Conservation (phyloP, 1,284 basidiomycete genomes). For the Meira nashicola region DNA sequence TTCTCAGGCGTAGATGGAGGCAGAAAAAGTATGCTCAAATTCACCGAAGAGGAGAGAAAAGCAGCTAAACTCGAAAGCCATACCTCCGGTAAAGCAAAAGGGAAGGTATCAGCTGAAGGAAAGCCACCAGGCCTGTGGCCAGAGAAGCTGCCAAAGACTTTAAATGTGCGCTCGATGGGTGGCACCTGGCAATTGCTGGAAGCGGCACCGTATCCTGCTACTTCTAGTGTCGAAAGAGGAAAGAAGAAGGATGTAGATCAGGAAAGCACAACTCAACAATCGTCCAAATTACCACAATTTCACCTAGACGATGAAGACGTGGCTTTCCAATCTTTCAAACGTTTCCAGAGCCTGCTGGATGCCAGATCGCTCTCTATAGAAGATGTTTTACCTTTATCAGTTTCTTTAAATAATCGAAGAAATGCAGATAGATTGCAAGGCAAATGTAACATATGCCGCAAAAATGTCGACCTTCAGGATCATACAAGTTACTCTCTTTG, state of each 20-base stretch:
- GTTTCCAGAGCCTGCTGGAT: not conserved
- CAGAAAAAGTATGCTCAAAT: slow-evolving; percentile 9
- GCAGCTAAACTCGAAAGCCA: slow-evolving; percentile 4
- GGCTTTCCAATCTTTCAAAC: not conserved
- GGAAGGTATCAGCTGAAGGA: slow-evolving; percentile 4
- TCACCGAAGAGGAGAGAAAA: not conserved
- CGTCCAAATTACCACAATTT: not conserved
- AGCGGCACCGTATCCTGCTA: slow-evolving; percentile 2
- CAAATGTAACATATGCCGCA: not conserved
- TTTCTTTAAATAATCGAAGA: not conserved
- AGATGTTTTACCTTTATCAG: not conserved
- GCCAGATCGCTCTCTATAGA: not conserved
- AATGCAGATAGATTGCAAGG: not conserved
- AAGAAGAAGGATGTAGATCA: not conserved
- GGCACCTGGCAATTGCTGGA: slow-evolving; percentile 13
- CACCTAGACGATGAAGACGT: slow-evolving; percentile 3
- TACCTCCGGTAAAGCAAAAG: slow-evolving; percentile 6
- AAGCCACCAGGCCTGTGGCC: slow-evolving; percentile 16
- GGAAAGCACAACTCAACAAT: not conserved
- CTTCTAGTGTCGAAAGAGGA: not conserved
- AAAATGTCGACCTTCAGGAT: slow-evolving; percentile 55
- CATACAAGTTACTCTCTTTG: slow-evolving; percentile 61
- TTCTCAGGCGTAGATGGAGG: slow-evolving; percentile 42
- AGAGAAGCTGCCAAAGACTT: slow-evolving; percentile 13
- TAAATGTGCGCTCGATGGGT: slow-evolving; percentile 16